Evolutionary conservation across 352 stramenopile species (phyloP).

Genomic region (Thalassiosira livingstoniorum): DNA sequence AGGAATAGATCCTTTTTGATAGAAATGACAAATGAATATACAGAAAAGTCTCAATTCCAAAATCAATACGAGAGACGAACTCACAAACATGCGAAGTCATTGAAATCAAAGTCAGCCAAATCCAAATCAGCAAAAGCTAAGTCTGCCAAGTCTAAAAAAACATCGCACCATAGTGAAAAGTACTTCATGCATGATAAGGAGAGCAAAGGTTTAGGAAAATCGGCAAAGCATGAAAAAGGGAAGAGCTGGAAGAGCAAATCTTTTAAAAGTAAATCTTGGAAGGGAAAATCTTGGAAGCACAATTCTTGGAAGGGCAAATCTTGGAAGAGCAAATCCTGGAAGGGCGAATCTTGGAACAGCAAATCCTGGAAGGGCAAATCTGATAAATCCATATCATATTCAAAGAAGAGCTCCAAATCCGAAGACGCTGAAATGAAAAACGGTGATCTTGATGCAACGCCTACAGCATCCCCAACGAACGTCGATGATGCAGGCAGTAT

Average conservation of each 20-base stretch:
- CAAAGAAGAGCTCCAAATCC: neutral
- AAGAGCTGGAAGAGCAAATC: neutral
- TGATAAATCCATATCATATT: neutral
- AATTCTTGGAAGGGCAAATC: neutral
- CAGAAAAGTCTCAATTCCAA: no score
- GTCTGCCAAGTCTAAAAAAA: no score
- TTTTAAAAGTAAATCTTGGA: neutral
- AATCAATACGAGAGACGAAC: no score
- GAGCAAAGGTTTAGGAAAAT: no score
- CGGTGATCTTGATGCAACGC: no score
- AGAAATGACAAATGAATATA: no score
- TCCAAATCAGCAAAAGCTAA: neutral
- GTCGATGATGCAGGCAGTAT: neutral
- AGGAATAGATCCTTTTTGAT: no score
- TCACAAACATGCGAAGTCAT: no score
- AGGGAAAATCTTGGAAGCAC: neutral
- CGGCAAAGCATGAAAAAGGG: neutral
- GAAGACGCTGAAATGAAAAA: neutral
- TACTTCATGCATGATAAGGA: no score
- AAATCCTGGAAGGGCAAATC: slow-evolving; percentile 3
- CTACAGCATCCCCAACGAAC: neutral
- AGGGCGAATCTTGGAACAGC: neutral
- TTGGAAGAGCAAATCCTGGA: neutral
- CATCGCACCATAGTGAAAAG: no score
- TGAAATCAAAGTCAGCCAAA: neutral